Base-by-base conservation (phyloP, 495 filamentous ascomycete species). In the Chaetomidium leptoderma region DNA sequence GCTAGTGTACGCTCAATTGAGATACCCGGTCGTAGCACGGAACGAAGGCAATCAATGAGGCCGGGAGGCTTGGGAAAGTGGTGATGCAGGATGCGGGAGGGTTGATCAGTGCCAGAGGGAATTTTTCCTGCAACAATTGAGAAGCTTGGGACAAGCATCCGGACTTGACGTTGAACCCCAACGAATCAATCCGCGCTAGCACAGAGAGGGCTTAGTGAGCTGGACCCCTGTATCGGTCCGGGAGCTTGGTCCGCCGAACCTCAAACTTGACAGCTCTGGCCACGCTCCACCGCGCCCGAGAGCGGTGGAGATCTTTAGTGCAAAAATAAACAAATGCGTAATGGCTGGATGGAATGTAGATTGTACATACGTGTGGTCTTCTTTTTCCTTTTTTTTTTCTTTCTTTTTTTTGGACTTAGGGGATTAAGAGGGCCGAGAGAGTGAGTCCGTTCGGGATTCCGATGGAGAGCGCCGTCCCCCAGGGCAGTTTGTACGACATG, bases 161-260 rank as follows among this genome's bases (percentile, higher is more conserved):
- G 50, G 59, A 59, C 55, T 59, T 50, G 54, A 50, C 64, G 65
- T 70, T 64, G 62, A 68, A 63, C 68, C 66, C 68, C 68, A 69
- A 70, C 66, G 59, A 61, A 52, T 36, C 48, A 55, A 53, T 49
- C 49, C 32, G 48, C 63, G 60, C 68, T 69, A 69, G 54, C 17
- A 33, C 58, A 29, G 27, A 47, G 58, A 17, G 3, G 62, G 64
- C 50, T 57, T 67, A 70, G 68, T 50, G 30, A 30, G 17, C 33
- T 51, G 58, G 45, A 58, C 50, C 54, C 53, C 44, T 58, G 59
- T 11, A 33, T n/a, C 36, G 23, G 49, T 40, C 32, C 55, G 48
- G 55, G 42, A 58, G 54, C 60, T 62, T 58, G 55, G 49, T 46
- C 35, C 33, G 55, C 53, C 47, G 37, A 53, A 56, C 19, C 16